phyloP scores from a whole-genome alignment of 495 filamentous ascomycete genomes.

The Friedmanniomyces simplex region DNA sequence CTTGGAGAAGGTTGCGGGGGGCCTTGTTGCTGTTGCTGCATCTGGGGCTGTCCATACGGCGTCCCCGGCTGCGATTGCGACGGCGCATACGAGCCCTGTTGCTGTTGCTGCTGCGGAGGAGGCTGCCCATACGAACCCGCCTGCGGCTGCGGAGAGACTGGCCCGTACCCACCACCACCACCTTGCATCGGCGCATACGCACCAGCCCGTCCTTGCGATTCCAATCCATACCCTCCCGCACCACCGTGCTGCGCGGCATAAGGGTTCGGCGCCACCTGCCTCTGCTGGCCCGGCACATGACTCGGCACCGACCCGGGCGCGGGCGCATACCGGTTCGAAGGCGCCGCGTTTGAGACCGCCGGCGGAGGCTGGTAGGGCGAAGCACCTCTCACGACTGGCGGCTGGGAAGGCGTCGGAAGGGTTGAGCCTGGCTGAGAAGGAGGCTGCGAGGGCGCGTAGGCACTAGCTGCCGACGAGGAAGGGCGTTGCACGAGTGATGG shows the following conservation, averaged over 20 bases:
- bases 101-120: constrained; percentile 11
- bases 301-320: constrained; percentile 42
- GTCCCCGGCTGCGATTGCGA: constrained; percentile 29
- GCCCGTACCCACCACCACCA: background rate
- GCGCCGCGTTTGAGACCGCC: constrained; percentile 46
- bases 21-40: constrained; percentile 10
- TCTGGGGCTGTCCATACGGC: constrained; percentile 12
- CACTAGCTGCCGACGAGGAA: constrained; percentile 55
- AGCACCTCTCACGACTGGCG: constrained; percentile 57
- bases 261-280: constrained; percentile 31
- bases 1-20: background rate
- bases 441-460: constrained; percentile 58
- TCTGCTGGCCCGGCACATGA: constrained; percentile 20
- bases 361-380: constrained; percentile 88
- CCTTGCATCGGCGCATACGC: constrained; percentile 36
- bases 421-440: constrained; percentile 38
- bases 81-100: constrained; percentile 43
- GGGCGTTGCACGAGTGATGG: constrained; percentile 40
- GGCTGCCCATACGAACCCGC: background rate
- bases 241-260: constrained; percentile 25
- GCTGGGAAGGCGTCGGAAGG: constrained; percentile 35
- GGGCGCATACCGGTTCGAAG: constrained; percentile 78
- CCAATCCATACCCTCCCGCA: too few relatives aligned
- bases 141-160: constrained; percentile 15
- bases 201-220: too few relatives aligned